Evolutionary conservation across 1,284 basidiomycete species (phyloP), one percentile per base, ranked within the genome.

Genomic region (Gymnopus androsaceus): DNA sequence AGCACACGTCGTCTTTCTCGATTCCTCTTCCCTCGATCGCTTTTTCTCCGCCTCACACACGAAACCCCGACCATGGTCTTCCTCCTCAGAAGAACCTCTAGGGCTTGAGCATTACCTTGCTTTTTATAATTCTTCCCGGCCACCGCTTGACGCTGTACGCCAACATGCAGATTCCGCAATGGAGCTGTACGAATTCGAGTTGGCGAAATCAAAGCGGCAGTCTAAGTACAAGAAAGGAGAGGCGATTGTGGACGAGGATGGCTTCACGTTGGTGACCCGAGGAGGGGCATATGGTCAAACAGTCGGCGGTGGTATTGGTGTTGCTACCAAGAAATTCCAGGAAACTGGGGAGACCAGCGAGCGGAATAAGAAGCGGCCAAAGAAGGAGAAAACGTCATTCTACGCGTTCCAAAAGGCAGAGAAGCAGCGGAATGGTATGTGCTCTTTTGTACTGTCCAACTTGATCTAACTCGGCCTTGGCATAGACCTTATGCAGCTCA

Each of bases 321-420:
- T 94, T 28, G 90, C 91, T 25, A 90, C 80, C 67, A 88, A 89
- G 68, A 72, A 72, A 51, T 92, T 92, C 75, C 82, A 86, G 72
- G 71, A 79, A 69, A 77, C 79, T 33, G 77, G 83, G 48, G 79
- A 82, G 63, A 80, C 80, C 33, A 75, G 77, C 38, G 72, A 74
- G 59, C 70, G 72, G 69, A 74, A 64, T 56, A 77, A 79, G 61
- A 88, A 87, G 72, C 84, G 85, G 64, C 76, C 19, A 9, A 23
- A 77, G 57, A 82, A 82, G 66, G 87, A 91, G 65, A 90, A 90
- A 68, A 81, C 79, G 8, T 78, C 80, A 14, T 95, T 96, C 68
- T 95, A 95, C 72, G 85, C 84, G 21, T 95, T 94, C 80, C 92
- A 95, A 70, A 83, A 85, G 63, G 87, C 90, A 56, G 94, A 95